Base-by-base conservation (phyloP, 2,329 filamentous ascomycete genomes). In the Myriangium duriaei region DNA sequence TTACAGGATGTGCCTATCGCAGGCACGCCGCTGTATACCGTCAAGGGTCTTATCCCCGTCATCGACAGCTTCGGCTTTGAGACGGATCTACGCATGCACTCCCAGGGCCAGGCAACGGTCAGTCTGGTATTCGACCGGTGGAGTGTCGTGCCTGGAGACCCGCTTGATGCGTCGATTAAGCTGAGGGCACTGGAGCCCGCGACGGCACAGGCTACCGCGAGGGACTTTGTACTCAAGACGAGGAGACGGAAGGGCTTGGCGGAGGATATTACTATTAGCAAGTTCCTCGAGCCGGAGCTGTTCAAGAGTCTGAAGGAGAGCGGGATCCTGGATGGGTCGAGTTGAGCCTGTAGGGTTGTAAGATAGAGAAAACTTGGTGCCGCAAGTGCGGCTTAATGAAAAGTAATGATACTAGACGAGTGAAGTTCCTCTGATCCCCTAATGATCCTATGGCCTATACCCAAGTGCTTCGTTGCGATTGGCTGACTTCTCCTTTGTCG, bases 21-120 rank as follows among this genome's bases (percentile, higher is more conserved):
- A 0, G 91, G 91, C 15, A 96, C 91, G 7, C 91, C 88, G 4
- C 71, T 98, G 9, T 96, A 95, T 62, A 80, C 82, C 14, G 87
- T 95, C 37, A 82, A 79, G 51, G 91, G 91, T 3, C 69, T 96
- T 34, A 77, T 98, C 40, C 91, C 91, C 7, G 91, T 96, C 42
- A 94, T 98, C 55, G 91, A 98, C 65, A 86, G 79, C 18, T 98
- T 98, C 54, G 91, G 91, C 13, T 96, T 98, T 60, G 91, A 98
- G 67, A 96, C 91, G 11, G 91, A 98, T 64, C 69, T 98, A 41
- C 73, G 91, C 45, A 96, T 96, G 54, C 87, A 94, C 61, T 95
- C 88, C 0, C 84, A 95, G 64, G 88, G 91, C 37, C 80, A 86
- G 57, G 86, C 87, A 40, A 87, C 84, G 53, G 77, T 96, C 37